Base-by-base conservation (phyloP, 2,329 filamentous ascomycete species). In the Trichoderma simmonsii region DNA sequence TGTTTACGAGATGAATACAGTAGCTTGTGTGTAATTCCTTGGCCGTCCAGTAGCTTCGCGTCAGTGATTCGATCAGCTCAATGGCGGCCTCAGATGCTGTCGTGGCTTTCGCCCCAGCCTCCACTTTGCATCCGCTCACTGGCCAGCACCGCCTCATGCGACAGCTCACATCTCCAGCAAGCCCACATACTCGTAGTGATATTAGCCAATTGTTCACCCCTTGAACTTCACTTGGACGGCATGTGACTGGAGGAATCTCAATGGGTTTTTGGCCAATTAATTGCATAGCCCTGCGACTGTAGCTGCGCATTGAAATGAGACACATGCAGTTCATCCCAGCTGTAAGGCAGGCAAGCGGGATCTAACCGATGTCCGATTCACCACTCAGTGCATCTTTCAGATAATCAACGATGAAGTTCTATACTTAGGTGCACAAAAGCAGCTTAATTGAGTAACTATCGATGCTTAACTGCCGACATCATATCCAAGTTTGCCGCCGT, bases 91-190 rank as follows among this genome's bases (percentile, higher is more conserved):
- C 69, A 32, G 24, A 43, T 26, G 62, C 61, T 66, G 60, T 71
- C 61, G 69, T 28, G 69, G 51, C 57, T 63, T 65, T 71, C 69
- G 69, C 69, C 60, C 61, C 62, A 65, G 51, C 62, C 69, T 71
- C 69, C 69, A 71, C 69, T 64, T 54, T 66, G 36, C 28, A 51
- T 66, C 54, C 60, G 69, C 60, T 71, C 11, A 63, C 69, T 63
- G 62, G 69, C 54, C 43, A 70, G 65, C 65, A 64, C 60, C 59
- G 69, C 69, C 60, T 64, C 69, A 63, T 59, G 61, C 64, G 51
- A 70, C 67, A 70, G 59, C 67, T 61, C 67, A 34, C 24, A 26
- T 59, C n/a, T 18, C 28, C 48, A 36, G 43, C 36, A 26, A 54
- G 39, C 59, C 39, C 68, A 43, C 48, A 57, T 32, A 43, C 36